Base-by-base conservation (phyloP, 192 early-diverging fungal species). In the Coemansia aciculifera region DNA sequence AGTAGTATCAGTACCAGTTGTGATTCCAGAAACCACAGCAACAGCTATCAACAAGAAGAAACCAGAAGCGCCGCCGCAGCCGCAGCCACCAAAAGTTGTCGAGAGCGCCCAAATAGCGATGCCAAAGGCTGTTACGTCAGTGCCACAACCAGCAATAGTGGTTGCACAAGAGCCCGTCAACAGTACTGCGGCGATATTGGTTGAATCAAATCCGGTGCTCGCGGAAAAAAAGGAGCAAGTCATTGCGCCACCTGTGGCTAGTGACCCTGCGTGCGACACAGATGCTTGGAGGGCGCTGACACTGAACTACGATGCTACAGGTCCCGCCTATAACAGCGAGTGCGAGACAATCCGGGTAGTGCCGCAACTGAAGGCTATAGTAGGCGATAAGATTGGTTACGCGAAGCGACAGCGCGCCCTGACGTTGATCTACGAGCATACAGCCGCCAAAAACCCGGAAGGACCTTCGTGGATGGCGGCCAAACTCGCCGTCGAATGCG, bases 301-400 rank as follows among this genome's bases (percentile, higher is more conserved):
- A 36, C 44, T 80, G 36, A 80, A 80, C 63, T 72, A 80, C 38
- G 78, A 75, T 32, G 29, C 19, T 3, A 6, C 29, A 13, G 48
- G 64, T 17, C 69, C 73, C 13, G 78, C 59, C 24, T 80, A 67
- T 57, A 64, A 80, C 36, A 52, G 46, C 12, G 36, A 29, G 17
- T 65, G 68, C 34, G 72, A 74, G 62, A 29, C 19, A 5, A 63
- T 54, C 11, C 44, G 62, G 19, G 43, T 62, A 10, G 59, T 39
- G 38, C 69, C 73, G 29, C 66, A 68, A 62, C 73, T 72, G 13
- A 72, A 75, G 38, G 73, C 78, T 2, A 59, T 72, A 36, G 73
- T 75, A 6, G 59, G 73, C 39, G 73, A 75, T 15, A 67, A 64
- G 31, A 64, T 80, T 21, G 78, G 73, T 2, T 80, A 75, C 39